Base-by-base conservation (phyloP, 495 filamentous ascomycete species). In the Aspergillus homomorphus region DNA sequence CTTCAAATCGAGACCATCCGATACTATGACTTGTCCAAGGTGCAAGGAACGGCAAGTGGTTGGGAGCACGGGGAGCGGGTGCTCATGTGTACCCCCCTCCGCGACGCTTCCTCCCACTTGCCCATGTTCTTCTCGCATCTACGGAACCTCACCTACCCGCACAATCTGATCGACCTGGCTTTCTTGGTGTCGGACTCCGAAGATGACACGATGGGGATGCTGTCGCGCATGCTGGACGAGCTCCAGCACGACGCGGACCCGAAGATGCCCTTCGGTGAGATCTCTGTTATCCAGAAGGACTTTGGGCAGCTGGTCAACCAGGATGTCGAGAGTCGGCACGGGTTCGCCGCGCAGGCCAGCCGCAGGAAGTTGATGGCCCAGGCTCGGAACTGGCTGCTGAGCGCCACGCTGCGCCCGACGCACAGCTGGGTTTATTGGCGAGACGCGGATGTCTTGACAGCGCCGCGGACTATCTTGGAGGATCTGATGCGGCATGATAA, bases 351-450 rank as follows among this genome's bases (percentile, higher is more conserved):
- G 5, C 95, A 99, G 73, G 95, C 95, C 10, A 88, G 85, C 59
- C 80, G 95, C 61, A 85, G 95, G 63, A 99, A 99, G 75, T 80
- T 92, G 64, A 99, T 99, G 95, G 95, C 95, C 3, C 91, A 96
- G 74, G 95, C 95, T 14, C 82, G 95, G 58, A 99, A 99, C 76
- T 99, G 95, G 95, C 73, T 99, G 50, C 74, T 99, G 58, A 96
- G 91, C 64, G 93, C 95, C 22, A 93, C 95, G 18, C 77, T 99
- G 42, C 84, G 94, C 49, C 95, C 95, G 4, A 93, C 92, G 38
- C 95, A 99, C 67, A 95, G 91, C 65, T 99, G 95, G 95, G 95
- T 99, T 23, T 99, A 99, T 66, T 99, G 95, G 95, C 83, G 95
- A 72, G 95, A 99, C 78, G 95, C 94, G 21, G 95, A 99, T 73